phyloP scores from a whole-genome alignment of 495 filamentous ascomycete genomes.

The Alectoria sarmentosa region DNA sequence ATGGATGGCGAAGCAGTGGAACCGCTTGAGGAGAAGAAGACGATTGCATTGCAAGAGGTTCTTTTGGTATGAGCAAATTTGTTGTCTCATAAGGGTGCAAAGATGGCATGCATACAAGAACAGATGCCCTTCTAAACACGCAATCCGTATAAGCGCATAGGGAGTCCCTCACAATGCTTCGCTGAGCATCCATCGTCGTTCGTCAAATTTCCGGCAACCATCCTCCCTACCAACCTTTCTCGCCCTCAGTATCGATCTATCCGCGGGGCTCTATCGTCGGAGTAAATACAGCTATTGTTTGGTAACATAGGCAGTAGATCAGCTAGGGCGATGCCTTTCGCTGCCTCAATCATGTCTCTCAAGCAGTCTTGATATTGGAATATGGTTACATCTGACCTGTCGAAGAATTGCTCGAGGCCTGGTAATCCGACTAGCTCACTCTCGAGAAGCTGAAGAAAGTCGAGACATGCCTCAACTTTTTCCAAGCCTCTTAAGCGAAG shows the following conservation, averaged over 20 bases:
- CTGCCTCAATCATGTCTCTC: not conserved
- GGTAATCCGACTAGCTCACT: not conserved
- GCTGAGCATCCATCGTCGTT: too few relatives aligned
- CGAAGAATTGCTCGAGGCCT: not conserved
- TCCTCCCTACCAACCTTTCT: too few relatives aligned
- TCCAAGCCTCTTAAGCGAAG: too few relatives aligned
- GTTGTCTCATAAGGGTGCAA: too few relatives aligned
- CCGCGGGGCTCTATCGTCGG: not conserved
- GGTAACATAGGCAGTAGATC: not conserved
- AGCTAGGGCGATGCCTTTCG: not conserved
- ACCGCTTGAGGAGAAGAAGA: not conserved
- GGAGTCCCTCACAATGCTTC: too few relatives aligned
- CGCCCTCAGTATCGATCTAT: too few relatives aligned
- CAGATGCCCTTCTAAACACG: too few relatives aligned
- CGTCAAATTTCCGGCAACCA: too few relatives aligned
- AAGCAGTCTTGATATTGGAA: too few relatives aligned
- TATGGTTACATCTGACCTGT: not conserved
- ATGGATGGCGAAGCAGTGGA: not conserved
- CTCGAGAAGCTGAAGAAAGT: not conserved
- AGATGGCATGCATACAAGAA: too few relatives aligned
- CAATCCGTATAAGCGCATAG: too few relatives aligned
- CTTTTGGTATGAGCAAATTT: not conserved
- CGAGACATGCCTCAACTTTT: not conserved
- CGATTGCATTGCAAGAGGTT: not conserved
- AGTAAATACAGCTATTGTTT: not conserved